These are phyloP conservation scores for Candida pseudofarinosa DNA, from an alignment of 805 yeast species.

Conservation along the genomic window DNA sequence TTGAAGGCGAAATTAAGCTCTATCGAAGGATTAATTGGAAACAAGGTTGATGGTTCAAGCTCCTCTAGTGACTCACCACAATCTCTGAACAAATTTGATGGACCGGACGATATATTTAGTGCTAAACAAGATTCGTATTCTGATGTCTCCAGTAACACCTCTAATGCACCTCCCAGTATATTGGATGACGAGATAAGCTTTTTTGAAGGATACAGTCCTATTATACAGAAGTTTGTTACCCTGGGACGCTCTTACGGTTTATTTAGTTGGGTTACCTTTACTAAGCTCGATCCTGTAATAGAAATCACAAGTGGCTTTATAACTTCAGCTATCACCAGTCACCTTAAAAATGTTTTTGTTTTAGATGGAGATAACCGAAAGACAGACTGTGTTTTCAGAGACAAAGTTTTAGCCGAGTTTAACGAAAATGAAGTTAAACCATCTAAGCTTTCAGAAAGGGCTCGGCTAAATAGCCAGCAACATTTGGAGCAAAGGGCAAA, in stretches of 20 bases:
- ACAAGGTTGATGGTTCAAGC: background rate
- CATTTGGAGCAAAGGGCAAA: slow-evolving; percentile 13
- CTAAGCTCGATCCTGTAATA: slow-evolving; percentile 22
- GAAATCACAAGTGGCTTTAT: slow-evolving; percentile 10
- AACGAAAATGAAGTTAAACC: background rate
- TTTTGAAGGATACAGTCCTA: slow-evolving; percentile 19
- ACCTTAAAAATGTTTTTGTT: background rate
- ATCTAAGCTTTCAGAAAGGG: background rate
- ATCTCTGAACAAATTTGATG: too few species aligned
- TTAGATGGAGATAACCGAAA: background rate
- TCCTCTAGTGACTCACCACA: background rate
- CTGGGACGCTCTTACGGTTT: slow-evolving; percentile 29
- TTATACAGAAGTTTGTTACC: slow-evolving; percentile 19
- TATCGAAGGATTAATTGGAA: slow-evolving; percentile 11
- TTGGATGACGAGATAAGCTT: slow-evolving; percentile 14
- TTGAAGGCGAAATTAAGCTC: slow-evolving; percentile 11
- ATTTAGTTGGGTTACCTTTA: slow-evolving; percentile 26
- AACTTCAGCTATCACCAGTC: slow-evolving; percentile 3
- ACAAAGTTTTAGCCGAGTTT: slow-evolving; percentile 8
- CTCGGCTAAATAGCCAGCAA: slow-evolving; percentile 1
- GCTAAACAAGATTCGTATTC: background rate
- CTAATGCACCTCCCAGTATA: background rate
- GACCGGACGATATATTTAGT: background rate
- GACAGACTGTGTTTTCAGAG: slow-evolving; percentile 4
- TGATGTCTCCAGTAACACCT: background rate